These are phyloP conservation scores for Sphagnum fallax DNA, from an alignment of 228 moss, liverwort and hornwort genomes.

Conservation along the genomic window DNA sequence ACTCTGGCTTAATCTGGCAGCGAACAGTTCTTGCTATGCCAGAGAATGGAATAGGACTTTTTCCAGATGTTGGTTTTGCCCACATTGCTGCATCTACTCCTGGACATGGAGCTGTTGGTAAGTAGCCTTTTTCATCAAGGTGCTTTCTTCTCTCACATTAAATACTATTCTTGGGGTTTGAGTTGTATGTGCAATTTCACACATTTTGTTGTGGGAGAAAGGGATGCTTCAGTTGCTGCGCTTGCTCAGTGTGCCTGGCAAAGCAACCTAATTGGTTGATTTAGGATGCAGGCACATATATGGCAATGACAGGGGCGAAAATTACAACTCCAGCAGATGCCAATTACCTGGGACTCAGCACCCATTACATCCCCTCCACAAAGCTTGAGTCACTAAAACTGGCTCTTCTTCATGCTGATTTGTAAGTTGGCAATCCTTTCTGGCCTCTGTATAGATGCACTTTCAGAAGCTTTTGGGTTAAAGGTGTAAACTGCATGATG, in stretches of 20 bases:
- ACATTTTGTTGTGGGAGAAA: too few relatives aligned
- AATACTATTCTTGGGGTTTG: too few relatives aligned
- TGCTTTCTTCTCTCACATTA: too few relatives aligned
- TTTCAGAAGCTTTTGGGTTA: too few relatives aligned
- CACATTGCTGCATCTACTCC: conserved; percentile 69
- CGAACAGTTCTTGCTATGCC: conserved; percentile 90
- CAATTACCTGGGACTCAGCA: conserved; percentile 72
- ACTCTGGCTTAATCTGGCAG: conserved; percentile 26
- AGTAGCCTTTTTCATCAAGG: conserved; percentile 4
- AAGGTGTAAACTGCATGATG: too few relatives aligned
- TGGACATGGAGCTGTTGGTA: conserved; percentile 87
- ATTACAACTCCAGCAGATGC: conserved; percentile 82
- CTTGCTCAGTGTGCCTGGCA: too few relatives aligned
- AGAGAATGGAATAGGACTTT: conserved; percentile 91
- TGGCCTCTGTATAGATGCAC: too few relatives aligned
- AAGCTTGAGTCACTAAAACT: conserved; percentile 60
- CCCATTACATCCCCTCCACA: conserved; percentile 76
- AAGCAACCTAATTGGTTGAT: not conserved
- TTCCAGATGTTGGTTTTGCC: conserved; percentile 96
- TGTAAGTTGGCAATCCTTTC: conserved; percentile 20
- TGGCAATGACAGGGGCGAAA: conserved; percentile 86
- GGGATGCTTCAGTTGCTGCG: too few relatives aligned
- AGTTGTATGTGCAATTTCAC: too few relatives aligned
- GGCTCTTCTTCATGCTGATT: conserved; percentile 45
- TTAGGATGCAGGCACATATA: conserved; percentile 59